Evolutionary conservation across 257 asterid genomes (phyloP).

Genomic region (Lantana camara): DNA sequence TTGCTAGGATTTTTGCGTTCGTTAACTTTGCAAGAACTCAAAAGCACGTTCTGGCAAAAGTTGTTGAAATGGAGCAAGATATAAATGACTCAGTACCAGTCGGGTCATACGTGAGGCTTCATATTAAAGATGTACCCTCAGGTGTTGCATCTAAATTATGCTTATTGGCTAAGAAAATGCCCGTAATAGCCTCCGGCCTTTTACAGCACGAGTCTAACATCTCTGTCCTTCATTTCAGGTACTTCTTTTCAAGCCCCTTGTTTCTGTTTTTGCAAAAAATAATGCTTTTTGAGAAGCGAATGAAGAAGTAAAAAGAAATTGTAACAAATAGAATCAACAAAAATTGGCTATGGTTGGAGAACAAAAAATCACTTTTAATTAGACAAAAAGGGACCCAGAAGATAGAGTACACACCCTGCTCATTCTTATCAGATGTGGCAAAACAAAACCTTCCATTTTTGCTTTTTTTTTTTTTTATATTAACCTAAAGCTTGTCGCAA

Average conservation of each 20-base stretch:
- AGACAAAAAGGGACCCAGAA: too few species aligned
- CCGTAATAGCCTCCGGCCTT: slow-evolving; percentile 79
- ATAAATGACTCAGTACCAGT: slow-evolving; percentile 47
- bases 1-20: slow-evolving; percentile 86
- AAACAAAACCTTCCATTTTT: too few species aligned
- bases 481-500: too few species aligned
- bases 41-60: slow-evolving; percentile 80
- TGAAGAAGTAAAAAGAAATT: too few species aligned
- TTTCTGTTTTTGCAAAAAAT: too few species aligned
- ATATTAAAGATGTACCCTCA: slow-evolving; percentile 60
- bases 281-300: too few species aligned
- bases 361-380: too few species aligned
- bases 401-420: too few species aligned
- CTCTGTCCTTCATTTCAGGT: slow-evolving; percentile 98
- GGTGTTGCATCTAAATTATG: slow-evolving; percentile 63
- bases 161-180: slow-evolving; percentile 45
- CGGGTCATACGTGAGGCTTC: slow-evolving; percentile 78
- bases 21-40: slow-evolving; percentile 82
- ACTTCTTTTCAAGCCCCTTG: not conserved
- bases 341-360: too few species aligned
- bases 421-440: too few species aligned
- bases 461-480: too few species aligned
- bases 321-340: too few species aligned
- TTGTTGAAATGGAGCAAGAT: slow-evolving; percentile 69
- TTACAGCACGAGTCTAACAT: slow-evolving; percentile 90